A percentile compares a stretch with the other conserved stretches of the same genome.
Conservation (phyloP, 345 rosid genomes). For the Kernera saxatilis region DNA sequence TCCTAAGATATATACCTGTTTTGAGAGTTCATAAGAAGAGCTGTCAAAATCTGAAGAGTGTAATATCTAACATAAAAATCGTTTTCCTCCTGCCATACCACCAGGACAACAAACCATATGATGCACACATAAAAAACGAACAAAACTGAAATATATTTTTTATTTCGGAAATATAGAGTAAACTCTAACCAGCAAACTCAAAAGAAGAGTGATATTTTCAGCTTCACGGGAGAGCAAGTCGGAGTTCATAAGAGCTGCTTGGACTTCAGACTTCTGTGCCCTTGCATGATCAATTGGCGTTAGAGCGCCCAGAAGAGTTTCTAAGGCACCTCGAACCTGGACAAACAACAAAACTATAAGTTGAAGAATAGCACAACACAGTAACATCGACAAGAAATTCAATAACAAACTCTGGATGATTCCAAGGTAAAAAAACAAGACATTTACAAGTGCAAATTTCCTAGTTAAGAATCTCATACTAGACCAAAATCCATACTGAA, state of each 20-base stretch:
- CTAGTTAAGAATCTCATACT: background rate
- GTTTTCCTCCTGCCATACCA: constrained; percentile 73
- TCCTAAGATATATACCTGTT: constrained; percentile 53
- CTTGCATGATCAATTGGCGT: constrained; percentile 81
- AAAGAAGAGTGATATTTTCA: constrained; percentile 86
- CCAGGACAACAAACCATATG: background rate
- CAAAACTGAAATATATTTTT: background rate
- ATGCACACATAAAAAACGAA: background rate
- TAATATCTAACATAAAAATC: constrained; percentile 94
- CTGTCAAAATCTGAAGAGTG: constrained; percentile 92
- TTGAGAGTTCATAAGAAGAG: constrained; percentile 84
- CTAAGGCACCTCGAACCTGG: constrained; percentile 91
- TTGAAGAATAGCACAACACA: background rate
- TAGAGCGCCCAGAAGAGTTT: constrained; percentile 86
- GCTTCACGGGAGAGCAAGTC: constrained; percentile 93
- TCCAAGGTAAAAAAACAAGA: constrained; percentile 5
- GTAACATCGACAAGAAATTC: background rate
- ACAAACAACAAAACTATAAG: constrained; percentile 1
- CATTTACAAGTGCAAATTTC: background rate
- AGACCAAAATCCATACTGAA: constrained; percentile 5
- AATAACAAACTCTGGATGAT: background rate
- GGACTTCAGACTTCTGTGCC: constrained; percentile 69
- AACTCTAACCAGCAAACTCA: constrained; percentile 72
- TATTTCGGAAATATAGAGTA: background rate
- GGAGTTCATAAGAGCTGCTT: constrained; percentile 91